A percentile compares a stretch with the other conserved stretches of the same genome.
These are phyloP conservation scores for Microbotryomycetes sp. DNA, from an alignment of 1,284 basidiomycete species.

Conservation along the genomic window DNA sequence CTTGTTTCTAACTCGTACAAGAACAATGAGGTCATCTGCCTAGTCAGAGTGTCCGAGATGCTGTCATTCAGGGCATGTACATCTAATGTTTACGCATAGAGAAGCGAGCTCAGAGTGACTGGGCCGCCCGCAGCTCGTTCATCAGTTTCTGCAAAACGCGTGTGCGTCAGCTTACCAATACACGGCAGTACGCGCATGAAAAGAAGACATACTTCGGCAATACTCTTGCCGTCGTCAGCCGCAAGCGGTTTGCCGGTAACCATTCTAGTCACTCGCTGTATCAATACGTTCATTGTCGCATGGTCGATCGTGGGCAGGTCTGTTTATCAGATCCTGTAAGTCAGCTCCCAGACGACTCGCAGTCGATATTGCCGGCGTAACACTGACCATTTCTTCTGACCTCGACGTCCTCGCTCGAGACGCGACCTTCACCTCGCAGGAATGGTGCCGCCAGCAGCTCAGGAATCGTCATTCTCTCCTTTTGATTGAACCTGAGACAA, in stretches of 20 bases:
- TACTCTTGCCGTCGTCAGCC: not conserved
- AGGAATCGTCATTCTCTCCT: conserved; percentile 73
- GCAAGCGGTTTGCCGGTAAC: conserved; percentile 4
- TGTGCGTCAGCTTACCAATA: not conserved
- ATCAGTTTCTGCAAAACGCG: not conserved
- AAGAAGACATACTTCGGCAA: conserved; percentile 1
- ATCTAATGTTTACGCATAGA: too few relatives aligned
- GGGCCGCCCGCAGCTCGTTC: conserved; percentile 1
- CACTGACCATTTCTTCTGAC: not conserved
- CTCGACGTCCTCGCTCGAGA: not conserved
- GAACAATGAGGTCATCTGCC: too few relatives aligned
- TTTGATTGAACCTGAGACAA: conserved; percentile 64
- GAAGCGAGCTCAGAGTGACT: not conserved
- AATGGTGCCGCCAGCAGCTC: conserved; percentile 42
- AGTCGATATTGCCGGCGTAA: not conserved
- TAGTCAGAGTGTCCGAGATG: too few relatives aligned
- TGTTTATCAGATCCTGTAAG: too few relatives aligned
- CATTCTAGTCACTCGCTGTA: conserved; percentile 18
- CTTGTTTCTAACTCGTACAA: too few relatives aligned
- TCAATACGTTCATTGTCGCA: conserved; percentile 14
- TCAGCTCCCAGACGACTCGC: not conserved
- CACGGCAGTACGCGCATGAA: not conserved
- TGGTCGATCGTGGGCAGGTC: conserved; percentile 8
- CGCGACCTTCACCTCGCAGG: conserved; percentile 18
- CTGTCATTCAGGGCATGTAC: too few relatives aligned